Base-by-base conservation (phyloP, 163 green algal species). In the Botryococcus braunii region DNA sequence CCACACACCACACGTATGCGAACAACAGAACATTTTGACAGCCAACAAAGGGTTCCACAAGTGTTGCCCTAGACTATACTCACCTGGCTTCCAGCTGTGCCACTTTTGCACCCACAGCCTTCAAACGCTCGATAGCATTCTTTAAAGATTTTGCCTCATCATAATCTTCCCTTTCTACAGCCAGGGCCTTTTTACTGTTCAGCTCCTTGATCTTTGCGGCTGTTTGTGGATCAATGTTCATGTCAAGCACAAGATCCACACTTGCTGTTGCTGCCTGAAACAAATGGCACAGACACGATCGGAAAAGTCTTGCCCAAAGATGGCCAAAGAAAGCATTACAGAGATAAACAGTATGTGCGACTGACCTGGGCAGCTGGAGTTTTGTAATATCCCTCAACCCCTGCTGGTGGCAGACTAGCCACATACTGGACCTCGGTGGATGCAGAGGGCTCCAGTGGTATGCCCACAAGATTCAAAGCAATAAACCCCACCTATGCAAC, bases 61-160 rank as follows among this genome's bases (percentile, higher is more conserved):
- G n/a, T n/a, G n/a, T n/a, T 52, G 43, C 13, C 43, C 43, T 27
- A 52, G 13, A 7, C 9, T 9, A 7, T 9, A 57, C 40, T 2
- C 35, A 70, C 65, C 82, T 96, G 2, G 77, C 82, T 69, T 97
- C 91, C 27, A 97, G 84, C 72, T 87, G 76, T 25, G 80, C 85
- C 17, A 97, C 85, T 76, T 88, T 86, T 36, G 78, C 70, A 1
- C 71, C 29, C 3, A 74, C 68, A 17, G 52, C 74, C 0, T 73
- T 75, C 76, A 97, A 77, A 29, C 79, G 66, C 47, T 95, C 88
- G n/a, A 96, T 77, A 17, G 50, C 75, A 13, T 34, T 78, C 72
- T 97, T 96, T 5, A 98, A 70, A 17, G 82, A 74, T 75, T 97
- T 97, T 11, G 92, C 92, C 62, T 92, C 88, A 70, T 98, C 92